These are phyloP conservation scores for Odonthalia washingtoniensis DNA, from an alignment of 31 red algal species.

Conservation along the genomic window DNA sequence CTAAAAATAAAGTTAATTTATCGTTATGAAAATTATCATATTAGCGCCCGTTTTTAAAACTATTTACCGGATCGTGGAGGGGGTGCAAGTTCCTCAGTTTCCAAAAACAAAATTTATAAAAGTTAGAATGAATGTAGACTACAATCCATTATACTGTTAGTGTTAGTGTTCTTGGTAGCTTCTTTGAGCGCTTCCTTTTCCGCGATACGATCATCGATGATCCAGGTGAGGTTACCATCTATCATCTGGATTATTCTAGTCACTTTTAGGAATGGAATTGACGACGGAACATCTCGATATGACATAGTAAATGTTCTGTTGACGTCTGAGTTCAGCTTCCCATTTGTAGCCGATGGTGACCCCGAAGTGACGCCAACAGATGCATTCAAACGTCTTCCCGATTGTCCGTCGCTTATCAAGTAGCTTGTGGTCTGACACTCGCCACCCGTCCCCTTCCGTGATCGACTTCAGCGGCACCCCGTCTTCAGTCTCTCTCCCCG, in stretches of 20 bases:
- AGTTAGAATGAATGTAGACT: too few species aligned
- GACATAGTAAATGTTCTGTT: conserved; percentile 80
- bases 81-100: too few species aligned
- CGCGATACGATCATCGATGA: too few species aligned
- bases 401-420: conserved; percentile 74
- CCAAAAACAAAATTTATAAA: too few species aligned
- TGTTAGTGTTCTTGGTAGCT: too few species aligned
- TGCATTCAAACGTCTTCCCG: conserved; percentile 66
- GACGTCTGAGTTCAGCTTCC: conserved; percentile 49
- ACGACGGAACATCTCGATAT: conserved; percentile 69
- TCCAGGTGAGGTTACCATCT: too few species aligned
- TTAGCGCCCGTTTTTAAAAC: too few species aligned
- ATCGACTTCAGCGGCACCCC: conserved; percentile 57
- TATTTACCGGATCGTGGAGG: too few species aligned
- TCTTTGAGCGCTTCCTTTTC: too few species aligned
- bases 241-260: conserved; percentile 48
- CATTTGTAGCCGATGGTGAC: conserved; percentile 68
- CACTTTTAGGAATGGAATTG: conserved; percentile 56
- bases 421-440: conserved; percentile 65
- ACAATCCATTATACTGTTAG: too few species aligned
- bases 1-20: too few species aligned
- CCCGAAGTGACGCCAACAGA: conserved; percentile 53
- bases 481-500: conserved; percentile 58
- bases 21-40: too few species aligned
- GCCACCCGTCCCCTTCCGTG: conserved; percentile 57